Evolutionary conservation across 2,329 filamentous ascomycete species (phyloP).

Genomic region (Fusarium caatingaense): DNA sequence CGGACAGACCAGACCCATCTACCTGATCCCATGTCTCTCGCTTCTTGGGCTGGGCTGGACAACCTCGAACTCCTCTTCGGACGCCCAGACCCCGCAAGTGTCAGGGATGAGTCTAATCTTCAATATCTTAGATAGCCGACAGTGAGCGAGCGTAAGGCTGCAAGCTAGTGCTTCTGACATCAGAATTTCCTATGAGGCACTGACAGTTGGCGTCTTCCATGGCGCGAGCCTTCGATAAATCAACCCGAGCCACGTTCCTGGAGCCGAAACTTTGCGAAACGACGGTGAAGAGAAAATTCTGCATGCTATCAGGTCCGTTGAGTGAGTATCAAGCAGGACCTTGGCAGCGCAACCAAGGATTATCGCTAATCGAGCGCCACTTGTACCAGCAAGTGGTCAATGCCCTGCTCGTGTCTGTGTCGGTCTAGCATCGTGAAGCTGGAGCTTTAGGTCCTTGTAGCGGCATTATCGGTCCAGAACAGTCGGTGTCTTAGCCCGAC

Average conservation of each 20-base stretch:
- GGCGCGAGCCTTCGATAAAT: background rate
- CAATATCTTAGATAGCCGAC: background rate
- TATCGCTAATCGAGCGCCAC: slow-evolving; percentile 3
- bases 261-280: background rate
- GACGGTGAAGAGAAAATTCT: background rate
- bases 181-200: background rate
- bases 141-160: background rate
- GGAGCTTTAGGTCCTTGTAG: background rate
- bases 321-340: background rate
- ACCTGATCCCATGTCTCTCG: background rate
- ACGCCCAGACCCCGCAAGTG: background rate
- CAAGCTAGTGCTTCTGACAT: background rate
- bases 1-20: background rate
- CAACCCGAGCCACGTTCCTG: background rate
- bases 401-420: background rate
- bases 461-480: background rate
- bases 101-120: background rate
- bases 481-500: background rate
- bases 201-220: background rate
- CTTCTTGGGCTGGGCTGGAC: background rate
- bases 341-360: background rate
- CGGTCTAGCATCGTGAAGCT: background rate
- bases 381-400: background rate
- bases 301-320: background rate
- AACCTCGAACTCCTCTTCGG: background rate